Conservation (phyloP, 805 yeast species). For the Kodamaea jinghongensis region DNA sequence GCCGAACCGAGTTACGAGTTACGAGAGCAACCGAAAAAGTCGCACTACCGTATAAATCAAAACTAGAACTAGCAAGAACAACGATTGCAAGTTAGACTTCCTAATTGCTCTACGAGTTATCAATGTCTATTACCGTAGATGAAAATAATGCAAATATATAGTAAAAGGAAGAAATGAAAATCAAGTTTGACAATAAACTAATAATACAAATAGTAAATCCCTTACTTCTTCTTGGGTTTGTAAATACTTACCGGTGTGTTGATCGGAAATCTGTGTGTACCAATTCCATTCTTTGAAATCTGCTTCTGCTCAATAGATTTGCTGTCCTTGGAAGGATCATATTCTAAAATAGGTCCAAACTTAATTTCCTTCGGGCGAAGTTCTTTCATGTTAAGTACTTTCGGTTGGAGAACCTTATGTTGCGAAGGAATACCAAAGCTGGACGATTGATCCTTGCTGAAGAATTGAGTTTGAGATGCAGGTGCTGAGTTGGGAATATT, state of each 20-base stretch:
- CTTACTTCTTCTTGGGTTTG: constrained; percentile 29
- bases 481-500: constrained; percentile 20
- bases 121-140: too few species aligned
- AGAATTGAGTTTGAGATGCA: constrained; percentile 17
- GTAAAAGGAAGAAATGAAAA: too few species aligned
- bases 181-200: too few species aligned
- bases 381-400: constrained; percentile 21
- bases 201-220: too few species aligned
- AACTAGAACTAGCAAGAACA: too few species aligned
- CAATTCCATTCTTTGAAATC: constrained; percentile 17
- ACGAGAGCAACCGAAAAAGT: too few species aligned
- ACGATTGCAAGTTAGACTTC: too few species aligned
- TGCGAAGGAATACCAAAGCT: constrained; percentile 3
- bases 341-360: constrained; percentile 40
- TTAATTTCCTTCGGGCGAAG: constrained; percentile 27
- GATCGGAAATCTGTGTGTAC: constrained; percentile 29
- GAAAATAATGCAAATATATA: too few species aligned
- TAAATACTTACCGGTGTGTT: constrained; percentile 33
- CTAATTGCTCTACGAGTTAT: too few species aligned
- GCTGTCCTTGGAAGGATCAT: constrained; percentile 36
- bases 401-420: constrained; percentile 5
- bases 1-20: too few species aligned
- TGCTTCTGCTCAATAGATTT: constrained; percentile 17
- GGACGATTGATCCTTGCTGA: constrained; percentile 2
- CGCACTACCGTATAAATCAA: too few species aligned